Percentiles rank a stretch among this genome's conserved stretches.
These are phyloP conservation scores for Aeminium ludgeri DNA, from an alignment of 495 filamentous ascomycete genomes.

Conservation along the genomic window DNA sequence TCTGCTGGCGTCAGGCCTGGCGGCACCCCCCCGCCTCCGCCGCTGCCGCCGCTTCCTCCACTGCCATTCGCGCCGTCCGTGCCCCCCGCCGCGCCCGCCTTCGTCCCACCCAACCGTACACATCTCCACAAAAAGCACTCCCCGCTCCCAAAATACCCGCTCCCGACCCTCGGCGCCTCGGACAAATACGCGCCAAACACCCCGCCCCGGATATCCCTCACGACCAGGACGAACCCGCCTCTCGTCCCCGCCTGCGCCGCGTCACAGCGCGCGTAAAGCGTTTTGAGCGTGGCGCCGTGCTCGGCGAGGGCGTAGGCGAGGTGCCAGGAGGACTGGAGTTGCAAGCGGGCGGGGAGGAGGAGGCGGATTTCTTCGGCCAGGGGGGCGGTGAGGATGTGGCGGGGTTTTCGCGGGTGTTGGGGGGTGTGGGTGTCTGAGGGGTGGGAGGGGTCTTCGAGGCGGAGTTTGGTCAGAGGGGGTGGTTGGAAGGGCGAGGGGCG, in stretches of 20 bases:
- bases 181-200: constrained; percentile 91
- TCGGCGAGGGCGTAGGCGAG: constrained; percentile 83
- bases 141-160: constrained; percentile 85
- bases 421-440: too few species aligned
- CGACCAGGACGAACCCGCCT: constrained; percentile 73
- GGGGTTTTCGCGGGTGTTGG: too few species aligned
- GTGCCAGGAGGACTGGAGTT: constrained; percentile 73
- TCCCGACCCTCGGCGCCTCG: constrained; percentile 59
- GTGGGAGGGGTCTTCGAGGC: too few species aligned
- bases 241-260: constrained; percentile 46
- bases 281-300: constrained; percentile 72
- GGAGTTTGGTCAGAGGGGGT: constrained; percentile 28
- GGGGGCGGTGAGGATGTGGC: too few species aligned
- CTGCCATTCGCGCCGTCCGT: too few species aligned
- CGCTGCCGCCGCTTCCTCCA: too few species aligned
- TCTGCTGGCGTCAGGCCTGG: too few species aligned
- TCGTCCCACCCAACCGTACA: too few species aligned
- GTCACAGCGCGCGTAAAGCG: constrained; percentile 65
- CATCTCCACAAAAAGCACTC: constrained; percentile 98
- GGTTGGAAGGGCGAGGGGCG: constrained; percentile 29
- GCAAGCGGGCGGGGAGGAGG: constrained; percentile 67
- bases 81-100: too few species aligned
- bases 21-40: too few species aligned
- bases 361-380: constrained; percentile 90
- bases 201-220: constrained; percentile 56